Evolutionary conservation across 1,284 basidiomycete species (phyloP), one percentile per base, ranked within the genome.

Genomic region (Trichosporon asahii): DNA sequence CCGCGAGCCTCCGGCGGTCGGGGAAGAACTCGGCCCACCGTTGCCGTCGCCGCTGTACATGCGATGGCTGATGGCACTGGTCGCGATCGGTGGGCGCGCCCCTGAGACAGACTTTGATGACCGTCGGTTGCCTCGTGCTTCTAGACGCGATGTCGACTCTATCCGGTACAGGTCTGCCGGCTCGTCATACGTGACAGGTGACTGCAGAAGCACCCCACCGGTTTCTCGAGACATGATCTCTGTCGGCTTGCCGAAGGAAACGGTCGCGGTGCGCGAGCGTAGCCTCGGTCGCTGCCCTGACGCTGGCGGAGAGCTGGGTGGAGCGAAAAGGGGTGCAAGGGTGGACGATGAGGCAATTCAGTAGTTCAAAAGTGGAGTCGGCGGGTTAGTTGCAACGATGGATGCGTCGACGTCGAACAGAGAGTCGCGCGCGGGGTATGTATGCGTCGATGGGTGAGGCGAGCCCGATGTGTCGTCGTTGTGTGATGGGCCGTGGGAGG

Each of bases 181-280:
- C 63, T 53, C 40, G 29, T 66, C 40, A 23, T 61, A 61, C 15
- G 23, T 31, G 66, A 46, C 44, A 31, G 66, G 66, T 31, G 37
- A 70, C 46, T 29, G 63, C 27, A 21, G 60, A 70, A 67, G 69
- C 65, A 35, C 31, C 29, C 35, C 66, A 61, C 67, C 61, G 21
- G 70, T 57, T 23, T 61, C 33, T 31, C 78, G 66, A 27, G 76
- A 73, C 27, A 76, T 73, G 57, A 31, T 61, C 57, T 61, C 57
- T 61, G 57, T 61, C 0, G 74, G 72, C 70, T 74, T 75, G 9
- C 70, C 72, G 23, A 73, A 76, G 31, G 76, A 75, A 44, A 78
- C 70, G 37, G 79, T 79, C 18, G 80, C 78, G 29, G 80, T 80
- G 27, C 79, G 70, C 11, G 76, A 74, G 53, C 79, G 70, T 23